Percentiles rank a stretch among this genome's conserved stretches.
These are phyloP conservation scores for Leccinum aurantiacum DNA, from an alignment of 768 basidiomycete genomes.

Conservation along the genomic window DNA sequence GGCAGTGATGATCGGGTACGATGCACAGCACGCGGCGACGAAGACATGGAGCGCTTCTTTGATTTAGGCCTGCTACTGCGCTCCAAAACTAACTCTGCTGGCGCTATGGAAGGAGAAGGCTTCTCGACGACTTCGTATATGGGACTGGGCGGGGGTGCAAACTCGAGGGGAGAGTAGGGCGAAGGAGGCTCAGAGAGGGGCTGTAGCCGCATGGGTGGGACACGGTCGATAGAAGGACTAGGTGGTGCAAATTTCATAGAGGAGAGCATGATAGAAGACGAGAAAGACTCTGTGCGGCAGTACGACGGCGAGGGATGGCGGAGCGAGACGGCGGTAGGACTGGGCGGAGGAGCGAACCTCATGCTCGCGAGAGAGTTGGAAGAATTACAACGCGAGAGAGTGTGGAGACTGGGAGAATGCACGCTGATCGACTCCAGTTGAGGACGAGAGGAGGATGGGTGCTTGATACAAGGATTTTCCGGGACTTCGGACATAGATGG, in stretches of 20 bases:
- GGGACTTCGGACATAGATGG: constrained; percentile 21
- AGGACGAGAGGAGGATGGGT: constrained; percentile 13
- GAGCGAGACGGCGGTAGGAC: constrained; percentile 15
- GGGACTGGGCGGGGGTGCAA: constrained; percentile 24
- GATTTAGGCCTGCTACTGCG: constrained; percentile 27
- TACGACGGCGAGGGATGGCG: constrained; percentile 13
- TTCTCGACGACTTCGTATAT: constrained; percentile 23
- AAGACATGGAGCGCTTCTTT: constrained; percentile 29
- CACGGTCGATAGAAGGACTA: constrained; percentile 21
- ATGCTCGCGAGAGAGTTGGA: constrained; percentile 31
- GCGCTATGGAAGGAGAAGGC: constrained; percentile 45
- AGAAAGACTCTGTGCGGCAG: constrained; percentile 5
- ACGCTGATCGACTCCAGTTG: constrained; percentile 21
- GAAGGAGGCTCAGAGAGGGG: constrained; percentile 27
- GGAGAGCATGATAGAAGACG: constrained; percentile 26
- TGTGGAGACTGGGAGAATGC: constrained; percentile 20
- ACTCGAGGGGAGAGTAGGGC: constrained; percentile 33
- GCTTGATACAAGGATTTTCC: constrained; percentile 4
- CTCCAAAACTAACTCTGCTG: constrained; percentile 45
- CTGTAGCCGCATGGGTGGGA: constrained; percentile 12
- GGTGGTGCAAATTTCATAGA: constrained; percentile 31
- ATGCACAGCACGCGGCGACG: constrained; percentile 27
- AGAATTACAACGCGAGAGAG: constrained; percentile 20
- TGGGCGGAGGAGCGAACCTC: constrained; percentile 33
- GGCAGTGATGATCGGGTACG: constrained; percentile 3